These are phyloP conservation scores for Coffea humblotiana DNA, from an alignment of 305 asterid species.

Conservation along the genomic window DNA sequence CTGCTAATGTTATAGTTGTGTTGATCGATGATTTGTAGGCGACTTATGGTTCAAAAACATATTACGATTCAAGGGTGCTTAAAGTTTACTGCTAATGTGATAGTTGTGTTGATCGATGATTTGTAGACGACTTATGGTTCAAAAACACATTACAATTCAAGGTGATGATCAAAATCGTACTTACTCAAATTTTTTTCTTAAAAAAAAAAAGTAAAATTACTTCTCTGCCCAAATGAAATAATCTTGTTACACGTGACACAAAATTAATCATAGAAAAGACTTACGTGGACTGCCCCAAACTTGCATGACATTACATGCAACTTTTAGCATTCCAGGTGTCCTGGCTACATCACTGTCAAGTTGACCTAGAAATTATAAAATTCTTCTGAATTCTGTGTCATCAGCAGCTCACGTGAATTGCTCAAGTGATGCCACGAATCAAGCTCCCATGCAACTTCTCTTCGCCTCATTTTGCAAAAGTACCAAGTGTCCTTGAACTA, in stretches of 20 bases:
- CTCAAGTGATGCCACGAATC: constrained; percentile 3
- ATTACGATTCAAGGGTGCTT: too few species aligned
- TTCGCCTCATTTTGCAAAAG: neutral
- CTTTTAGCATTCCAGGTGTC: neutral
- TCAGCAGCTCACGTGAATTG: neutral
- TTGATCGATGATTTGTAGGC: too few species aligned
- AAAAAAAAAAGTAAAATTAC: too few species aligned
- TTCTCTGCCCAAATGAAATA: too few species aligned
- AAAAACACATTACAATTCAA: too few species aligned
- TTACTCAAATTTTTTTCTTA: too few species aligned
- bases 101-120: too few species aligned
- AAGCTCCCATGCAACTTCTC: neutral
- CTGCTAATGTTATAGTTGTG: too few species aligned
- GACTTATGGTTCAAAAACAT: too few species aligned
- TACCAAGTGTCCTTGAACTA: neutral
- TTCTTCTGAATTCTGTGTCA: neutral
- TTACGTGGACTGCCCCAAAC: neutral
- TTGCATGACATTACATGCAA: neutral
- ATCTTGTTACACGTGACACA: neutral
- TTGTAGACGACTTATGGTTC: too few species aligned
- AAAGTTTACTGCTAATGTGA: too few species aligned
- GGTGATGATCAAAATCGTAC: too few species aligned
- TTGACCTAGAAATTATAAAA: constrained; percentile 7
- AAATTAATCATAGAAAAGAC: neutral
- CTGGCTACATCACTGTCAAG: neutral